Evolutionary conservation across 2,329 filamentous ascomycete species (phyloP).

Genomic region (Pseudomassariella vexata): DNA sequence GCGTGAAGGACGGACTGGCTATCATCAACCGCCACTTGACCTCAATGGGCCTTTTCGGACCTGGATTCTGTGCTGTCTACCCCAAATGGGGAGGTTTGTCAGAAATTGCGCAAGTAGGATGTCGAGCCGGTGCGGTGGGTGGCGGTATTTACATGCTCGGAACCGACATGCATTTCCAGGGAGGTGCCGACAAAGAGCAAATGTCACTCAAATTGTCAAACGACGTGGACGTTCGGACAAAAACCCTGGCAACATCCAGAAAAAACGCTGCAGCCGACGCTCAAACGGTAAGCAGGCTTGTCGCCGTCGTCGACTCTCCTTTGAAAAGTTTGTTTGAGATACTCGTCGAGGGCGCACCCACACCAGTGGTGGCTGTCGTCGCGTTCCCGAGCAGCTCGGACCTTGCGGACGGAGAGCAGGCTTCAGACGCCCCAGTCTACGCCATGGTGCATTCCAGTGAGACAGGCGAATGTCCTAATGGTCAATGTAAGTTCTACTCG

Average conservation of each 20-base stretch:
- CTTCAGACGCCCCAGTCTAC: constrained; percentile 44
- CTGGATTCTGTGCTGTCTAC: constrained; percentile 83
- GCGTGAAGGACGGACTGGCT: constrained; percentile 61
- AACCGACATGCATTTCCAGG: constrained; percentile 49
- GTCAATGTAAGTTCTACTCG: constrained; percentile 72
- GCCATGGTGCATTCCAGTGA: constrained; percentile 77
- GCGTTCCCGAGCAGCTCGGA: constrained; percentile 55
- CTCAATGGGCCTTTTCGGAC: constrained; percentile 82
- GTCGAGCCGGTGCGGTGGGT: constrained; percentile 84
- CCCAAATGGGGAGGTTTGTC: constrained; percentile 90
- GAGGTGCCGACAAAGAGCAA: constrained; percentile 15
- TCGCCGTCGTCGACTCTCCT: constrained; percentile 63
- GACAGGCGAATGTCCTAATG: constrained; percentile 81
- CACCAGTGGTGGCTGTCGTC: constrained; percentile 67
- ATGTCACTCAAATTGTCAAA: constrained; percentile 49
- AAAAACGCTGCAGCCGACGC: constrained; percentile 20
- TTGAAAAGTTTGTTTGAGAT: constrained; percentile 63
- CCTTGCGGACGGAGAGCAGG: constrained; percentile 19
- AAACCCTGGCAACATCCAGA: constrained; percentile 44
- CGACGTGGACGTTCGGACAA: constrained; percentile 50
- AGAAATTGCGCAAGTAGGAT: constrained; percentile 86
- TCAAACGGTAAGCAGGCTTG: constrained; percentile 49
- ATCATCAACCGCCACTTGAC: constrained; percentile 73
- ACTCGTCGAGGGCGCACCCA: constrained; percentile 67
- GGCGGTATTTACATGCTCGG: constrained; percentile 86